These are phyloP conservation scores for Ceratocystis lukuohia DNA, from an alignment of 2,329 filamentous ascomycete genomes.

Conservation along the genomic window DNA sequence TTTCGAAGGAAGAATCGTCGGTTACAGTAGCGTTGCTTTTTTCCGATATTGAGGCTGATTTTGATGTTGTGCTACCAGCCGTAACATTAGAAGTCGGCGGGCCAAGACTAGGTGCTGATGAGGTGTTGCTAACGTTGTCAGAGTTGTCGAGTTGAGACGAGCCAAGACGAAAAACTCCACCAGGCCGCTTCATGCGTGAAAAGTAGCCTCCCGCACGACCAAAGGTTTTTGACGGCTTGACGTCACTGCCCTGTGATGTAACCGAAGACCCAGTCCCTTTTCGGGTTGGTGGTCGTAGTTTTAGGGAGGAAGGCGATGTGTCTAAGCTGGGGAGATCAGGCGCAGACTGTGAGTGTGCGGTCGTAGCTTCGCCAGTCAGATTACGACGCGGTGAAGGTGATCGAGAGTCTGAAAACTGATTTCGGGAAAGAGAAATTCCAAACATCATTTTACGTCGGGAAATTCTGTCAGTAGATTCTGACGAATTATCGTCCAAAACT, in stretches of 20 bases:
- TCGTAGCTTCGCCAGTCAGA: slow-evolving; percentile 11
- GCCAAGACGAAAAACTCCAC: slow-evolving; percentile 31
- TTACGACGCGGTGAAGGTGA: slow-evolving; percentile 18
- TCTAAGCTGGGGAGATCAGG: slow-evolving; percentile 16
- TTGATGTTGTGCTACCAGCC: slow-evolving; percentile 28
- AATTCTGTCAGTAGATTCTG: slow-evolving; percentile 12
- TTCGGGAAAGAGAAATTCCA: slow-evolving; percentile 18
- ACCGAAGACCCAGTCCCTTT: slow-evolving; percentile 9
- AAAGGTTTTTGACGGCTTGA: slow-evolving; percentile 28
- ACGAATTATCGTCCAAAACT: slow-evolving; percentile 10
- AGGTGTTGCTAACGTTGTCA: slow-evolving; percentile 33
- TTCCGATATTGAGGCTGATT: slow-evolving; percentile 29
- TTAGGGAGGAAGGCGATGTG: slow-evolving; percentile 15
- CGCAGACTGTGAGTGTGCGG: slow-evolving; percentile 18
- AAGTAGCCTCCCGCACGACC: slow-evolving; percentile 37
- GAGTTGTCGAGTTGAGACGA: slow-evolving; percentile 27
- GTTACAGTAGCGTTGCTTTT: slow-evolving; percentile 29
- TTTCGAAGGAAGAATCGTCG: slow-evolving; percentile 35
- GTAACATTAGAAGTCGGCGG: slow-evolving; percentile 28
- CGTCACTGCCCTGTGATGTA: slow-evolving; percentile 5
- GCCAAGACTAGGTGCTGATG: slow-evolving; percentile 35
- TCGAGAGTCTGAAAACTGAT: slow-evolving; percentile 16
- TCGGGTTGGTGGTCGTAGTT: slow-evolving; percentile 6
- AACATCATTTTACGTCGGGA: slow-evolving; percentile 18
- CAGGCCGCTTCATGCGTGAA: slow-evolving; percentile 36